Conservation (phyloP, 352 stramenopile species). For the Globisporangium irregulare region DNA sequence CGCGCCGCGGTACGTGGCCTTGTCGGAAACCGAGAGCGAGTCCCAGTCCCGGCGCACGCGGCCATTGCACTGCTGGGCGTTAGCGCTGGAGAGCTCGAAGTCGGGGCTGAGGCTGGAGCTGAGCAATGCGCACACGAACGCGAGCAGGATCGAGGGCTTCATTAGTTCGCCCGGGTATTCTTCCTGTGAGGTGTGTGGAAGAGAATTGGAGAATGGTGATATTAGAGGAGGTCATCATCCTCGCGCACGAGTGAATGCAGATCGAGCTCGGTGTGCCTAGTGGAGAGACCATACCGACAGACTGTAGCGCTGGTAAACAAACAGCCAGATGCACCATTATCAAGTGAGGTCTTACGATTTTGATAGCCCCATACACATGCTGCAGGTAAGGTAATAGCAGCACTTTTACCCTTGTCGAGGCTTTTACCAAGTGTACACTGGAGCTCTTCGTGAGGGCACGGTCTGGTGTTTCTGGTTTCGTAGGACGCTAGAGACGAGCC, state of each 20-base stretch:
- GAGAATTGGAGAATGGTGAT: constrained; percentile 4
- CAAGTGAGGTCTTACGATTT: not conserved
- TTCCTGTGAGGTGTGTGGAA: not conserved
- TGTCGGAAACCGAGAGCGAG: constrained; percentile 22
- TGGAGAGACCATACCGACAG: not conserved
- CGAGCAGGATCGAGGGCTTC: constrained; percentile 2
- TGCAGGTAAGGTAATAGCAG: not conserved
- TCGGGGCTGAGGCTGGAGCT: constrained; percentile 1
- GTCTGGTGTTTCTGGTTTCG: not conserved
- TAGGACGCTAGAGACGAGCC: not conserved
- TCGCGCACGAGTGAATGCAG: not conserved
- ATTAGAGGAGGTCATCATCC: not conserved
- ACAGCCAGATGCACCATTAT: not conserved
- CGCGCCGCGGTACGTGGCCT: constrained; percentile 27
- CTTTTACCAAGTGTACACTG: not conserved
- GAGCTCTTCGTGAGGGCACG: not conserved
- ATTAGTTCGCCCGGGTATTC: not conserved
- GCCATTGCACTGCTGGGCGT: constrained; percentile 17
- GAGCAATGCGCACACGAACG: constrained; percentile 2
- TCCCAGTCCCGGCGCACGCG: constrained; percentile 37
- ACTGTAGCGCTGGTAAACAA: not conserved
- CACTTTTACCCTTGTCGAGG: not conserved
- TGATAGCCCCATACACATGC: not conserved
- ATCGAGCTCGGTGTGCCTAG: not conserved
- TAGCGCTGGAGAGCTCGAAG: not conserved